Conservation (phyloP, 306 rosid genomes). For the Dryas drummondii region DNA sequence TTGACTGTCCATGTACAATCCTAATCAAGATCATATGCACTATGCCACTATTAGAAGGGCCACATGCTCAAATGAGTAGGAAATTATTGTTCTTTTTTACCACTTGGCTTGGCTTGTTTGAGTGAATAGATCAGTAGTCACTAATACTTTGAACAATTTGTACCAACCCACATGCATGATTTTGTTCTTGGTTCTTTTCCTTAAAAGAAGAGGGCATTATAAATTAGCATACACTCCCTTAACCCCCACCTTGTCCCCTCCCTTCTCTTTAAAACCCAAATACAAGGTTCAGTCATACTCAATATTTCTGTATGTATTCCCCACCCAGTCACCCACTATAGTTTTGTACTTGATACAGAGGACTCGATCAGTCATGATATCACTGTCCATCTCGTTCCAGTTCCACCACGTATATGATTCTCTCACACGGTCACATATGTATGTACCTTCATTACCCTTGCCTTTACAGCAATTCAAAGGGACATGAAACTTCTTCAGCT, state of each 20-base stretch:
- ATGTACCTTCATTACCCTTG: not conserved
- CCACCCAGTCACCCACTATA: constrained; percentile 23
- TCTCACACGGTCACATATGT: constrained; percentile 1
- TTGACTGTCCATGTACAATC: constrained; percentile 31
- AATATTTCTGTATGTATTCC: constrained; percentile 6
- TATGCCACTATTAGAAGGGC: not conserved
- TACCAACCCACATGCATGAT: constrained; percentile 30
- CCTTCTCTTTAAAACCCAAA: not conserved
- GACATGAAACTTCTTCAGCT: no score
- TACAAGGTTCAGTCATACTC: no score
- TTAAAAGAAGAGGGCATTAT: constrained; percentile 32
- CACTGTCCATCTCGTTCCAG: constrained; percentile 12
- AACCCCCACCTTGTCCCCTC: constrained; percentile 18
- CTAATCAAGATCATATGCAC: constrained; percentile 21
- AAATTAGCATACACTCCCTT: constrained; percentile 28
- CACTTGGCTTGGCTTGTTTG: constrained; percentile 23
- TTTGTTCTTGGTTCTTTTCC: constrained; percentile 26
- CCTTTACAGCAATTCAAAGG: no score
- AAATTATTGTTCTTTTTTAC: constrained; percentile 44
- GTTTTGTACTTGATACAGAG: constrained; percentile 24
- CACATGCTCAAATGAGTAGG: constrained; percentile 50
- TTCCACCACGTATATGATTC: constrained; percentile 1
- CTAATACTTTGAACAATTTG: constrained; percentile 15
- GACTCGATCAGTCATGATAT: constrained; percentile 21
- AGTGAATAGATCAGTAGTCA: not conserved